Base-by-base conservation (phyloP, 805 yeast species). In the Myxozyma melibiosi region DNA sequence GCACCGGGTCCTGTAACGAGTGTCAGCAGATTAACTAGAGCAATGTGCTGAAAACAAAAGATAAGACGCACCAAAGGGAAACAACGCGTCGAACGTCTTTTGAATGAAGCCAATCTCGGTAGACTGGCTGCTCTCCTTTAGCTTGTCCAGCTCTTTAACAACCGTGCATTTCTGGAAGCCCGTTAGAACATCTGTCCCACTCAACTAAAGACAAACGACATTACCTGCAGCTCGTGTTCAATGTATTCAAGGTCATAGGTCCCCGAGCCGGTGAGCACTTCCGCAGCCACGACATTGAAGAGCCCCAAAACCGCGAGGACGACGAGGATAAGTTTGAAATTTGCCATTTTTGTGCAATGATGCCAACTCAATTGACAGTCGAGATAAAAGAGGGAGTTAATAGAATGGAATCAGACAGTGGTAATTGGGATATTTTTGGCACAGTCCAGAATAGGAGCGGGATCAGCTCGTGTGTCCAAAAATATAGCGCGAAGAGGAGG, bases 1-100 rank as follows among this genome's bases (percentile, higher is more conserved):
- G 78, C 78, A 1, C 81, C 83, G 1, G 90, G 82, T n/a, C 83
- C 81, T 63, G 78, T 75, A 3, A 20, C 20, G 18, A n/a, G 13
- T 27, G 4, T 31, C 3, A 18, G 16, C 20, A 33, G 20, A 4
- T 25, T 9, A n/a, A n/a, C n/a, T n/a, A 14, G 3, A 30, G 13
- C 37, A 37, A 14, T 35, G 11, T 24, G 27, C 13, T 22, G 27
- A 7, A 5, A 14, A 30, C n/a, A 14, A 5, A 11, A 20, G 30
- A 14, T 18, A 13, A 27, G 7, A 14, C 51, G n/a, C 35, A 57
- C 63, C 73, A 49, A 70, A 71, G 4, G 71, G 70, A 48, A 71
- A 71, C 33, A 71, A 64, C 46, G 71, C 70, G 2, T 75, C 71
- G 59, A 80, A 81, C 2, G 77, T 33, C 53, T 70, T 70, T 43